Conservation (phyloP, 805 yeast species). For the Hagleromyces aurorensis region DNA sequence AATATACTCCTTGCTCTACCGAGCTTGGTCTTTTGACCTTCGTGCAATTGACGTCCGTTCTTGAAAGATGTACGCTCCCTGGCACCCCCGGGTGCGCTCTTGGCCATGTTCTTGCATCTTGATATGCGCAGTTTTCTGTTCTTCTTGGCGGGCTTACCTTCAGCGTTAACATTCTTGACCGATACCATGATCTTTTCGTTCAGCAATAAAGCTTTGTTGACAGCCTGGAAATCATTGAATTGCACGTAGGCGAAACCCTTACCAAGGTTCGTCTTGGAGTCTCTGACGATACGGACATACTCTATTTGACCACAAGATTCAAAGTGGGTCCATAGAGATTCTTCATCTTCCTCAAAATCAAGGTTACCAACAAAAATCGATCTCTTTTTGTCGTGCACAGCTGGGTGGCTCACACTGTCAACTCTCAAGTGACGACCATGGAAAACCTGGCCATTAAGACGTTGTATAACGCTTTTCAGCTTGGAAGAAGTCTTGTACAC, state of each 20-base stretch:
- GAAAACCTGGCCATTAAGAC: conserved; percentile 60
- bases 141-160: conserved; percentile 19
- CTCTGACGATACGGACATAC: conserved; percentile 85
- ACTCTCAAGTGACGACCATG: conserved; percentile 74
- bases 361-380: conserved; percentile 89
- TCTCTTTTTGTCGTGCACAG: conserved; percentile 73
- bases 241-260: conserved; percentile 97
- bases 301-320: conserved; percentile 62
- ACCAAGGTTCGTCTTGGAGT: conserved; percentile 87
- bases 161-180: conserved; percentile 27
- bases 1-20: conserved; percentile 73
- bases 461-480: conserved; percentile 30
- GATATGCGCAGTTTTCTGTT: conserved; percentile 66
- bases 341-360: conserved; percentile 90
- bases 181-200: conserved; percentile 52
- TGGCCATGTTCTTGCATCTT: conserved; percentile 48
- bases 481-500: conserved; percentile 57
- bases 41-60: conserved; percentile 41
- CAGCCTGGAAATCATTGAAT: conserved; percentile 64
- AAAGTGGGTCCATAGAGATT: conserved; percentile 79
- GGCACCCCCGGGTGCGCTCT: conserved; percentile 12
- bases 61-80: conserved; percentile 18
- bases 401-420: conserved; percentile 89
- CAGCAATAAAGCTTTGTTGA: conserved; percentile 71
- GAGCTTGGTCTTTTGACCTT: conserved; percentile 62